A percentile compares a stretch with the other conserved stretches of the same genome.
Conservation (phyloP, 306 rosid genomes). For the Malus fusca region DNA sequence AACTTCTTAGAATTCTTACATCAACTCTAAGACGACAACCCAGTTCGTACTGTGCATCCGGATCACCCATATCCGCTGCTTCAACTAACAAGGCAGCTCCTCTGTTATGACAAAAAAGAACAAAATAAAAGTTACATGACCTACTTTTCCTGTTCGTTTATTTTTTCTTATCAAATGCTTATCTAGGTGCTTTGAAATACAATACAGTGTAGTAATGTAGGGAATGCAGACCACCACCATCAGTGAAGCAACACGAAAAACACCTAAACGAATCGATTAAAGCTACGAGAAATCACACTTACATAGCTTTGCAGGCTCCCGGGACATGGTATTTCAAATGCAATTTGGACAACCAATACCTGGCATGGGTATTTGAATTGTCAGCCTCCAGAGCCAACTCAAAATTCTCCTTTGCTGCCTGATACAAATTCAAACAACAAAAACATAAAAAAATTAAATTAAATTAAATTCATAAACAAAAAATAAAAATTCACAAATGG, state of each 20-base stretch:
- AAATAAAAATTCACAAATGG: too few relatives aligned
- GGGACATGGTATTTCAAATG: constrained; percentile 94
- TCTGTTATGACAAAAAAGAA: constrained; percentile 29
- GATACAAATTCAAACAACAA: constrained; percentile 11
- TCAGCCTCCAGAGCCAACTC: constrained; percentile 91
- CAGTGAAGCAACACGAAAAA: constrained; percentile 3
- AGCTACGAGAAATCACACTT: constrained; percentile 15
- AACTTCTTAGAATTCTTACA: constrained; percentile 22
- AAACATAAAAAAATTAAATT: neutral
- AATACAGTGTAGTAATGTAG: neutral
- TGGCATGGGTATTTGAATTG: constrained; percentile 71
- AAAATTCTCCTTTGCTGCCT: constrained; percentile 86
- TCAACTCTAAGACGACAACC: constrained; percentile 81
- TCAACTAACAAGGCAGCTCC: constrained; percentile 86
- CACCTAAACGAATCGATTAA: neutral
- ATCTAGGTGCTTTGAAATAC: neutral
- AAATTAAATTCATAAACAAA: neutral
- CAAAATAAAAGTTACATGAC: neutral
- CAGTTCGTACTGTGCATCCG: constrained; percentile 81
- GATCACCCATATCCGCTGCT: constrained; percentile 91
- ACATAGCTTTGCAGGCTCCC: constrained; percentile 69
- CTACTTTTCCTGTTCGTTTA: neutral
- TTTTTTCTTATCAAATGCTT: neutral
- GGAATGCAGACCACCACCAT: constrained; percentile 3
- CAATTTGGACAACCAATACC: constrained; percentile 80